Evolutionary conservation across 2,329 filamentous ascomycete species (phyloP), one percentile per base, ranked within the genome.

Genomic region (Claviceps humidiphila): DNA sequence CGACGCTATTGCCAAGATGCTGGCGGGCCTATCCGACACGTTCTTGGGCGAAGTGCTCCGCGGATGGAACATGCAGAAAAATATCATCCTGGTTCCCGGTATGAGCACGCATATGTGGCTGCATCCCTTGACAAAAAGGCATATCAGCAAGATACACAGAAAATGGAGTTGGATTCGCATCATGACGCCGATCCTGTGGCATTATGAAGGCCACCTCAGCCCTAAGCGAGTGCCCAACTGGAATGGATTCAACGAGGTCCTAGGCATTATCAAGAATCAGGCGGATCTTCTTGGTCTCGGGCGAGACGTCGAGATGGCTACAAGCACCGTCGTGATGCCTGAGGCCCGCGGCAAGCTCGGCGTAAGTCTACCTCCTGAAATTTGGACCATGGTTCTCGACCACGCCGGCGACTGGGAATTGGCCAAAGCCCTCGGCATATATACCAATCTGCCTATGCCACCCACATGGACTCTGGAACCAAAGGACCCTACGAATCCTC

Each of bases 101-200:
- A 94, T 96, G 89, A 91, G 87, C 38, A 81, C 81, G 1, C 78
- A 86, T 55, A 89, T 91, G 81, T 95, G 89, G 89, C 82, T 90
- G 63, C 89, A 93, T 61, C 88, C 89, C 2, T 83, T 90, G 70
- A 95, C 88, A 16, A 87, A 87, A 70, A 85, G 89, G 61, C 89
- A 95, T 63, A 76, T 95, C 55, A 85, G 80, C 67, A 93, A 94
- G 68, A 80, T 95, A 43, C 78, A 84, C 57, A 75, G 81, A 56
- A 90, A 89, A 65, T 95, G 88, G 88, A 84, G 83, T 51, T 95
- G 89, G 88, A 80, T 95, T 50, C 79, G 85, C 56, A 81, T 93
- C 44, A 77, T 95, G 64, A 76, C 85, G 43, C 89, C 90, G 0
- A 81, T 94, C 38, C 68, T 95, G 16, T 95, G 88, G 87, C 80